Evolutionary conservation across 305 asterid species (phyloP), one percentile per base, ranked within the genome.

Genomic region (Solanum chacoense): DNA sequence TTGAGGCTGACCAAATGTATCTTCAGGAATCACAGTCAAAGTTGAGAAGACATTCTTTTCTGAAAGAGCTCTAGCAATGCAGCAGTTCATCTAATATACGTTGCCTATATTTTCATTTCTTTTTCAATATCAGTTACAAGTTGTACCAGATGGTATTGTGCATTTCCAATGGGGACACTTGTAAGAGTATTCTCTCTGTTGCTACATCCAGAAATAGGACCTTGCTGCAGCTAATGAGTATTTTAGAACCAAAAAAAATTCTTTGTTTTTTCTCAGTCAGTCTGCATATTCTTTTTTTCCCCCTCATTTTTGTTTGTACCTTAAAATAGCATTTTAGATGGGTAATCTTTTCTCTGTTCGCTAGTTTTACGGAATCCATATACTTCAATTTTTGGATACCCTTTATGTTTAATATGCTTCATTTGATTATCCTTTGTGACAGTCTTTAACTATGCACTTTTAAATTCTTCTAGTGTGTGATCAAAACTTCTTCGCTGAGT

Each of bases 401-500:
- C 36, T 65, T 40, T 12, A 80, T 13, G 7, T 31, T 37, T 12
- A 50, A 55, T 59, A 67, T 45, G 76, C 22, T 67, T 72, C 59
- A 83, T 59, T 26, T 29, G 11, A 35, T 89, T 72, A 37, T 67
- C 75, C 87, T 24, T 80, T 12, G 28, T 24, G n/a, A 38, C 20
- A 24, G 24, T 45, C 50, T 74, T 65, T 88, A 20, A 91, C 73
- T 29, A 67, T 90, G 80, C 26, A 74, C 29, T 12, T 40, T 74
- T 69, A 69, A 67, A 72, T 76, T 89, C 36, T 78, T 91, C 90
- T 89, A 96, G 98, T 94, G 90, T 95, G 98, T 89, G 98, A 95
- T 86, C 93, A 94, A 91, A 94, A 89, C 88, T 96, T 96, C 93
- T 95, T 96, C 91, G 88, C 96, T 13, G 96, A 96, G 89, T 89